phyloP scores from a whole-genome alignment of 75 land plant species.

The Isoetes taiwanensis region DNA sequence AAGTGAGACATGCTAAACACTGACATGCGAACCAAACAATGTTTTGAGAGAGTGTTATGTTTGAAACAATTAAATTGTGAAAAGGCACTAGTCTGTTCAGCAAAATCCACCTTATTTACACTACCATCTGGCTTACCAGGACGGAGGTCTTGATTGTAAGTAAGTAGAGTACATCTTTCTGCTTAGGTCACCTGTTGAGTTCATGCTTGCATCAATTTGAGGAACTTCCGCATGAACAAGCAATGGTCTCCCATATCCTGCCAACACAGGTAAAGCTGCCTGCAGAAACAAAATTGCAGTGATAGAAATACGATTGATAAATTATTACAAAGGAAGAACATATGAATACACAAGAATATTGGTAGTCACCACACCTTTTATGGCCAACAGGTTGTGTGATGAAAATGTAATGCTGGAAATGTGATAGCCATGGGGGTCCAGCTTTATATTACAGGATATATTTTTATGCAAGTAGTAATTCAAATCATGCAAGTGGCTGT shows the following conservation, averaged over 20 bases:
- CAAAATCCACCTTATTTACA: no score
- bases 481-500: no score
- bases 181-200: slow-evolving; percentile 2
- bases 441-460: no score
- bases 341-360: no score
- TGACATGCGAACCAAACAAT: background rate
- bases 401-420: no score
- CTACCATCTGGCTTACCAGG: slow-evolving; percentile 66
- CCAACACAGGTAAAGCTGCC: slow-evolving; percentile 56
- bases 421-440: no score
- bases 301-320: no score
- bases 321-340: no score
- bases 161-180: slow-evolving; percentile 49
- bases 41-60: background rate
- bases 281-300: slow-evolving; percentile 12
- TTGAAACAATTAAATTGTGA: background rate
- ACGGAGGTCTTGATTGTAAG: slow-evolving; percentile 68
- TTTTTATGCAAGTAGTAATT: no score
- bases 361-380: no score
- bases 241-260: slow-evolving; percentile 72
- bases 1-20: background rate
- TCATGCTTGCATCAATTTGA: background rate
- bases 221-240: slow-evolving; percentile 86
- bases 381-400: no score
- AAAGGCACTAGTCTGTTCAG: background rate